A percentile compares a stretch with the other conserved stretches of the same genome.
These are phyloP conservation scores for Aspergillus conjunctus DNA, from an alignment of 495 filamentous ascomycete species.

Conservation along the genomic window DNA sequence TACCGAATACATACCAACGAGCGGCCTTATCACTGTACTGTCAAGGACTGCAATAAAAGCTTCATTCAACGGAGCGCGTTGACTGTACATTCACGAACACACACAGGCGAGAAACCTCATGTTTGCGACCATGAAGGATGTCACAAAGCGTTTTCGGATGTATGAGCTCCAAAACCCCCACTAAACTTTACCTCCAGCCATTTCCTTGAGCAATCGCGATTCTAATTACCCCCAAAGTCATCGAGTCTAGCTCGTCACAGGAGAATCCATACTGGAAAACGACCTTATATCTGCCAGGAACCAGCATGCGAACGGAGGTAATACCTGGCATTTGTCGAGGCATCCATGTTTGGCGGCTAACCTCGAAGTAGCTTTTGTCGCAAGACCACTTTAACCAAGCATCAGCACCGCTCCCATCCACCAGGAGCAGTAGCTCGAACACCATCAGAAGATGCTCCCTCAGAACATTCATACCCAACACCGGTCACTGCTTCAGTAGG, in stretches of 20 bases:
- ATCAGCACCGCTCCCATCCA: constrained; percentile 70
- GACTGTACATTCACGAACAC: constrained; percentile 83
- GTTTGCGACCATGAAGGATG: constrained; percentile 79
- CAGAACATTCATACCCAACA: constrained; percentile 43
- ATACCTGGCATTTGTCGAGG: constrained; percentile 9
- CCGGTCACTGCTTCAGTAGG: constrained; percentile 27
- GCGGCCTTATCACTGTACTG: constrained; percentile 73
- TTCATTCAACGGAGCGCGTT: constrained; percentile 90
- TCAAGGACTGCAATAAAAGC: constrained; percentile 75
- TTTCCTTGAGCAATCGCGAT: constrained; percentile 6
- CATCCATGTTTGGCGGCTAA: not conserved
- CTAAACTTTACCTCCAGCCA: constrained; percentile 2
- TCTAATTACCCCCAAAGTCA: constrained; percentile 54
- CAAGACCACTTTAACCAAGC: constrained; percentile 87
- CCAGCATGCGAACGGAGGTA: constrained; percentile 82
- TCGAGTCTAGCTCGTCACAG: constrained; percentile 86
- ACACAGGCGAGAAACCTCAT: constrained; percentile 90
- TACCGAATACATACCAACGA: constrained; percentile 91
- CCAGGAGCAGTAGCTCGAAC: constrained; percentile 53
- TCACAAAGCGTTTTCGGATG: constrained; percentile 84
- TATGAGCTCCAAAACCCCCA: constrained; percentile 43
- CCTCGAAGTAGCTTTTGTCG: constrained; percentile 68
- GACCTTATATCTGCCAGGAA: constrained; percentile 80
- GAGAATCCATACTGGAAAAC: constrained; percentile 82
- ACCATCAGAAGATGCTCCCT: constrained; percentile 45